phyloP scores from a whole-genome alignment of 108 stramenopile genomes.

The Cyclotella distinguenda region DNA sequence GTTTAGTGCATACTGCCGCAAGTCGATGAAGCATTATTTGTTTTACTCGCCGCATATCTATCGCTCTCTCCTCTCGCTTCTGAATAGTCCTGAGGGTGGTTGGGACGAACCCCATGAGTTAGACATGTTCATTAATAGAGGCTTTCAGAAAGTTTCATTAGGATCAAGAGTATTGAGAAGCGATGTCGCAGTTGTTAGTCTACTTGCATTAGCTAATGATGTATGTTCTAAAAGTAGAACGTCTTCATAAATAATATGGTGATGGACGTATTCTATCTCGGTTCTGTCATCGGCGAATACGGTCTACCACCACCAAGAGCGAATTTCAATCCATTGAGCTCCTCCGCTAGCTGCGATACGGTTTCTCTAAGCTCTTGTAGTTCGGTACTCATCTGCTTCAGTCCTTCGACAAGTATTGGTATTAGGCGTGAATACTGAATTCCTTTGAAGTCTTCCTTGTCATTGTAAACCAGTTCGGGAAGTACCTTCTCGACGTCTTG shows the following conservation, averaged over 20 bases:
- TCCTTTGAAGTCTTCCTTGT: conserved; percentile 38
- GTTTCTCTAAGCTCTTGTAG: conserved; percentile 16
- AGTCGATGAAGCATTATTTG: not conserved
- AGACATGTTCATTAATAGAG: conserved; percentile 58
- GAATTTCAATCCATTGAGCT: conserved; percentile 1
- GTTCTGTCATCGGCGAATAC: no score
- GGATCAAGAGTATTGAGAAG: conserved; percentile 82
- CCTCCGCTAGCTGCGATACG: not conserved
- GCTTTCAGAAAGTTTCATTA: conserved; percentile 83
- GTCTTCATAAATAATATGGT: no score
- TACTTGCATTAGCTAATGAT: conserved; percentile 85
- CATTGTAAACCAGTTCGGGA: conserved; percentile 55
- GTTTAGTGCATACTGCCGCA: not conserved
- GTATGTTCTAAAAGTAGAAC: conserved; percentile 35
- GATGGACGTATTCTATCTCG: no score
- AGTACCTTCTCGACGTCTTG: conserved; percentile 54
- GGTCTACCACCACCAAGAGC: no score
- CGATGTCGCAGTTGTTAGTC: conserved; percentile 87
- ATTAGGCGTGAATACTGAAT: conserved; percentile 43
- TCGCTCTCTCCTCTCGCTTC: not conserved
- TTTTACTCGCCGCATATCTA: not conserved
- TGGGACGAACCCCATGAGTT: conserved; percentile 90
- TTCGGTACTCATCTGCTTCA: conserved; percentile 39
- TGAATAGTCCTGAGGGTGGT: conserved; percentile 84
- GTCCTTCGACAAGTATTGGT: conserved; percentile 41